phyloP scores from a whole-genome alignment of 2,329 filamentous ascomycete genomes.

The Rutstroemia sp. region DNA sequence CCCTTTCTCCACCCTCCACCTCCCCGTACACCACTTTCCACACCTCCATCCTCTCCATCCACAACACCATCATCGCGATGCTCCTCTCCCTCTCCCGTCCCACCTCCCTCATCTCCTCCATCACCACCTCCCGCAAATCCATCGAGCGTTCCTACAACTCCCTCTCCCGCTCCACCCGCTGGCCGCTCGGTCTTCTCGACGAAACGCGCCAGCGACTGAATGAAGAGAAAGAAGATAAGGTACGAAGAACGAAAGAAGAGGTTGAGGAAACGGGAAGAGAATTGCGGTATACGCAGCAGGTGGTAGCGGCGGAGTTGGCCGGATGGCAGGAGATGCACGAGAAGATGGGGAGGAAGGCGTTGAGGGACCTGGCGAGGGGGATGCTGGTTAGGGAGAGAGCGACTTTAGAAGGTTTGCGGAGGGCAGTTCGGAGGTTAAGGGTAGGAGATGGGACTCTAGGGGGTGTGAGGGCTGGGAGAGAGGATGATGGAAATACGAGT shows the following conservation, averaged over 20 bases:
- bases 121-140: conserved; percentile 64
- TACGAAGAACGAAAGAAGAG: conserved; percentile 61
- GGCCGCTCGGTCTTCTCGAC: conserved; percentile 77
- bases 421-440: conserved; percentile 56
- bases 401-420: conserved; percentile 69
- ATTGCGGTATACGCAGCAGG: conserved; percentile 84
- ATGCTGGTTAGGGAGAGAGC: conserved; percentile 77
- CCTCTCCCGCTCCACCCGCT: conserved; percentile 65
- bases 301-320: conserved; percentile 83
- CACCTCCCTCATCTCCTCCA: conserved; percentile 66
- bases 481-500: background rate
- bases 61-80: conserved; percentile 76
- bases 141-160: conserved; percentile 73
- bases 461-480: background rate
- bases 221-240: conserved; percentile 77
- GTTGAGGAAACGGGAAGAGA: conserved; percentile 70
- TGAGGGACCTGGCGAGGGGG: conserved; percentile 67
- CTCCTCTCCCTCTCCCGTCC: conserved; percentile 73
- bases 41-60: conserved; percentile 68
- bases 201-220: conserved; percentile 77
- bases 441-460: background rate
- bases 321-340: conserved; percentile 91
- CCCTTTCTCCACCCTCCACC: conserved; percentile 59
- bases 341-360: conserved; percentile 63
- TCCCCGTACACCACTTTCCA: conserved; percentile 70